phyloP scores from a whole-genome alignment of 306 rosid genomes.

The Rosa chinensis region DNA sequence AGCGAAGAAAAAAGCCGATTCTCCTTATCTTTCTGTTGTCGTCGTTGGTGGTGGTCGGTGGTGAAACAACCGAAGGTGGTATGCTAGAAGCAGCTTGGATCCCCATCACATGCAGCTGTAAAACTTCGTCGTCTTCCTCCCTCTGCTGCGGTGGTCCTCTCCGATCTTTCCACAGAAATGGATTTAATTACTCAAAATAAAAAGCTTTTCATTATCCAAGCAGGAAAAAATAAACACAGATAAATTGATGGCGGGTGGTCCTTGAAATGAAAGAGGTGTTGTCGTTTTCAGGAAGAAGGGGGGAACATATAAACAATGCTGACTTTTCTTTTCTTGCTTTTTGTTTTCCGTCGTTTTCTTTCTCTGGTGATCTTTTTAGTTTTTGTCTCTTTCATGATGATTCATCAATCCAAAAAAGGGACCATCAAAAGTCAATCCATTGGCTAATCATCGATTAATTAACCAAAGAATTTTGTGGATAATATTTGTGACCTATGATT shows the following conservation, averaged over 20 bases:
- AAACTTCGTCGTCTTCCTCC: slow-evolving; percentile 42
- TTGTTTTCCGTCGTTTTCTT: slow-evolving; percentile 16
- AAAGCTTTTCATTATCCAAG: background rate
- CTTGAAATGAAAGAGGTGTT: slow-evolving; percentile 7
- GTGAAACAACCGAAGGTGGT: slow-evolving; percentile 3
- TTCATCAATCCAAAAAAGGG: background rate
- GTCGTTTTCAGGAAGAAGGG: slow-evolving; percentile 27
- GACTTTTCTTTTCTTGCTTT: slow-evolving; percentile 30
- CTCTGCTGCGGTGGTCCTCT: slow-evolving; percentile 18
- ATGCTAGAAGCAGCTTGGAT: slow-evolving; percentile 41
- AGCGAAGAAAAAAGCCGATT: background rate
- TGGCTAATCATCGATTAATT: slow-evolving; percentile 22
- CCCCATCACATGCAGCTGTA: slow-evolving; percentile 49
- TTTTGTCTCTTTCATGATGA: background rate
- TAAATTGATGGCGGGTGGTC: background rate
- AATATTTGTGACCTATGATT: background rate
- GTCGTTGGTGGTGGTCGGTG: slow-evolving; percentile 26
- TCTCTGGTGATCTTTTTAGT: slow-evolving; percentile 7
- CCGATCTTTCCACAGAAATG: background rate
- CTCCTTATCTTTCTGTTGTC: background rate
- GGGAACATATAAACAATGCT: background rate
- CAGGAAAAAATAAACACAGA: background rate
- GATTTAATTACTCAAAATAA: background rate
- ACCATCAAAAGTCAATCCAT: slow-evolving; percentile 29
- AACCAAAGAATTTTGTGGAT: background rate